Evolutionary conservation across 1,284 basidiomycete species (phyloP), one percentile per base, ranked within the genome.

Genomic region (Pseudozyma sp.): DNA sequence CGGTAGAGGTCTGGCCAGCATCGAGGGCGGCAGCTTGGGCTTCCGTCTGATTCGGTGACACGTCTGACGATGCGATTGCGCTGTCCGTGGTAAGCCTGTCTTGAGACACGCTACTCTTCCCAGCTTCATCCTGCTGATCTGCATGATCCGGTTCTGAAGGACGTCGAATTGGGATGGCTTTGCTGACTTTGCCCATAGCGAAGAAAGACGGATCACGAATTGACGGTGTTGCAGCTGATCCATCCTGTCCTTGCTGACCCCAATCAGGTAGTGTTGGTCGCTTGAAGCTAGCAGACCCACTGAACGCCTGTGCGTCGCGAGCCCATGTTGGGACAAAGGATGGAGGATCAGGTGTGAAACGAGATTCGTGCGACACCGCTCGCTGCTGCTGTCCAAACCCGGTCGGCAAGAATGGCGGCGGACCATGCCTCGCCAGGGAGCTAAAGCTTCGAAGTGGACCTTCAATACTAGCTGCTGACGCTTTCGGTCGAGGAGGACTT

Each of bases 401-500:
- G 8, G 52, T 48, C 11, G 70, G 52, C 19, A 78, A 40, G 76
- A 79, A 78, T 1, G 79, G 69, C 21, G 71, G 76, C 5, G 72
- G 68, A 38, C 64, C 59, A n/a, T 59, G 39, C 25, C 65, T 63
- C 2, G 68, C 47, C 31, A 76, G 49, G 2, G 73, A 47, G 57
- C 73, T 70, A 44, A 63, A 76, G 43, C 57, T 59, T 7, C 79
- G 75, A 35, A 79, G 50, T 0, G 77, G 75, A 1, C 79, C 78
- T 51, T 79, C 77, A 73, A 81, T 79, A 42, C 66, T 78, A 16
- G 79, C 79, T 1, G 79, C 53, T 9, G 79, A 80, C 11, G 65
- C 54, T 31, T 45, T 52, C 3, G 77, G 79, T 13, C 79, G 62
- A 16, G 69, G 71, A 35, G 76, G 78, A 35, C 66, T 76, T 4